Base-by-base conservation (phyloP, 768 basidiomycete species). In the Rhodosporidiobolus odoratus region DNA sequence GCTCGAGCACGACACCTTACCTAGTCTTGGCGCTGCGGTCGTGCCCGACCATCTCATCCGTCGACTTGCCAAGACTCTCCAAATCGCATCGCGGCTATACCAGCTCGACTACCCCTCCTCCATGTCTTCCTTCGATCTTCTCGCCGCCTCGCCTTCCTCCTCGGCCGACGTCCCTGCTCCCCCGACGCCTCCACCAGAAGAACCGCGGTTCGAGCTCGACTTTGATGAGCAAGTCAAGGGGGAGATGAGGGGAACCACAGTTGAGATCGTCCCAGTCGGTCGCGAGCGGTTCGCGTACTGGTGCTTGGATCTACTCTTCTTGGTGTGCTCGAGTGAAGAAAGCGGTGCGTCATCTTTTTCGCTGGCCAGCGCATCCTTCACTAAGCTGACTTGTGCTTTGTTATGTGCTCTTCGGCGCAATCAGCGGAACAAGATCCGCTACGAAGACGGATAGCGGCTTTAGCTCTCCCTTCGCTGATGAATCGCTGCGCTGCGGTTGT, bases 251-350 rank as follows among this genome's bases (percentile, higher is more conserved):
- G 75, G 75, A 0, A 75, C 72, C 16, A 75, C 72, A 7, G 67
- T 68, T 38, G 62, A 71, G 41, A 58, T 72, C 17, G 58, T 72
- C 61, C 69, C 75, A 40, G 34, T 62, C 2, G 88, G 89, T 2
- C 82, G 92, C 47, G 92, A 94, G 78, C 84, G 91, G 13, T 94
- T 94, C 78, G 88, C 90, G 12, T 93, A 91, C 80, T 94, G 92
- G 92, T 92, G 90, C 77, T 88, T 94, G 65, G 92, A 95, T 76
- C 80, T 93, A 17, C 78, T 95, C 41, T 93, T 94, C 79, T 77
- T 89, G 72, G 83, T 93, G 38, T 93, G 90, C 75, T 89, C 89
- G 0, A 88, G 89, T 88, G 21, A 54, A 5, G 54, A 48, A 68
- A 37, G 81, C 68, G 50, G 69, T 65, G 30, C 45, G 30, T 9